Evolutionary conservation across 768 basidiomycete species (phyloP), one percentile per base, ranked within the genome.

Genomic region (Mycena crocata): DNA sequence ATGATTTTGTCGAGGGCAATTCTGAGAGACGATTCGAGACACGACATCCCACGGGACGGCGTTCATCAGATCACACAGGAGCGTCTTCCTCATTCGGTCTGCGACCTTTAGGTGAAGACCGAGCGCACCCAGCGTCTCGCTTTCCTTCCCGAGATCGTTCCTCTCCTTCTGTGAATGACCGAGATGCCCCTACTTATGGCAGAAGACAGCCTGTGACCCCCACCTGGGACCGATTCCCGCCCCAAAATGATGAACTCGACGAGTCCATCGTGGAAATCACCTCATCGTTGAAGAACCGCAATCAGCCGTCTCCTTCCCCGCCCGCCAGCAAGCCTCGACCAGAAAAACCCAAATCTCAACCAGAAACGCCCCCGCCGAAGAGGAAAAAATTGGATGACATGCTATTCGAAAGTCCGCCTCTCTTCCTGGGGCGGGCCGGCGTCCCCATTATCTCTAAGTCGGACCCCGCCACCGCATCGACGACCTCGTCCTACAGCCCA

Each of bases 401-500:
- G 19, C 58, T 51, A 13, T 70, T 70, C 28, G 49, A 66, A 17
- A 44, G 57, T 10, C 52, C 65, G 21, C 46, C 35, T 19, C 30
- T 51, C 14, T 13, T 49, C 21, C 57, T 70, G 1, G 26, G 46
- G 3, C 69, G 57, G 14, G 65, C 62, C 3, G 65, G 65, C 21
- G 62, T 70, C 42, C 69, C 69, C n/a, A 63, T 70, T 12, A 30
- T 70, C 32, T 23, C 62, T 14, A 70, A 70, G 32, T 45, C 69
- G 5, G 65, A 70, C 50, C 68, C 51, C 10, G 21, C 42, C 46
- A 64, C 69, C 6, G 64, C 61, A 24, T 28, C 21, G 7, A 67
- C 69, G 15, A 67, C 62, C 17, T 42, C 34, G 9, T 59, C 57
- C 17, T 67, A 67, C 39, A 70, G 65, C 42, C 69, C 69, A 30